Evolutionary conservation across 192 early-diverging fungal genomes (phyloP).

Genomic region (Coemansia sp.): DNA sequence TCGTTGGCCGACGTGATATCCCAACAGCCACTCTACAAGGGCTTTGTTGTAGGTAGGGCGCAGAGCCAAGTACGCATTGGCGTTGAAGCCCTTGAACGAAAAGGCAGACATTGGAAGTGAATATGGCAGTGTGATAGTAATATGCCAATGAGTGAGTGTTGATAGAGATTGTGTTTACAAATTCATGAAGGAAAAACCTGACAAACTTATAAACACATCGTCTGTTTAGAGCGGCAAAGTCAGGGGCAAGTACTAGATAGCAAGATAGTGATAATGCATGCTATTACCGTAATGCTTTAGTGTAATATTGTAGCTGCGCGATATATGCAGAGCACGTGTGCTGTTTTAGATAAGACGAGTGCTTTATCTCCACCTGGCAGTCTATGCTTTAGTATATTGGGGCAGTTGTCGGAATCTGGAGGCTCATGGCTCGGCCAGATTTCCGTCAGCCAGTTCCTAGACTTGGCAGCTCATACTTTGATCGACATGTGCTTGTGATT

Average conservation of each 20-base stretch:
- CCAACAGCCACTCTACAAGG: conserved; percentile 15
- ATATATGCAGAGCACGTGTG: background rate
- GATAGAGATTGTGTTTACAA: background rate
- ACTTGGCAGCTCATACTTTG: background rate
- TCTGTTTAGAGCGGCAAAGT: background rate
- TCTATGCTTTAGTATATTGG: background rate
- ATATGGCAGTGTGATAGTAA: background rate
- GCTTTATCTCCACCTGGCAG: background rate
- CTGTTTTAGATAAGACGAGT: background rate
- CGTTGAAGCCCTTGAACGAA: conserved; percentile 30
- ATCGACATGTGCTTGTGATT: background rate
- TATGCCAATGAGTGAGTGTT: background rate
- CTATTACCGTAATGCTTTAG: too few species aligned
- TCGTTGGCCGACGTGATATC: conserved; percentile 23
- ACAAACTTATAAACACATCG: background rate
- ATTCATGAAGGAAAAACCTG: background rate
- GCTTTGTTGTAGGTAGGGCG: conserved; percentile 25
- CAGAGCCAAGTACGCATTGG: conserved; percentile 25
- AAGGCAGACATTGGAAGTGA: conserved; percentile 28
- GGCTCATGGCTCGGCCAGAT: background rate
- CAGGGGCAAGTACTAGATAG: background rate
- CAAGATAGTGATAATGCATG: background rate
- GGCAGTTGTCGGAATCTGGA: background rate
- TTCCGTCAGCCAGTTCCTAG: background rate
- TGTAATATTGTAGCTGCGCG: background rate